Evolutionary conservation across 2,329 filamentous ascomycete genomes (phyloP).

Genomic region (Juglanconis oblonga): DNA sequence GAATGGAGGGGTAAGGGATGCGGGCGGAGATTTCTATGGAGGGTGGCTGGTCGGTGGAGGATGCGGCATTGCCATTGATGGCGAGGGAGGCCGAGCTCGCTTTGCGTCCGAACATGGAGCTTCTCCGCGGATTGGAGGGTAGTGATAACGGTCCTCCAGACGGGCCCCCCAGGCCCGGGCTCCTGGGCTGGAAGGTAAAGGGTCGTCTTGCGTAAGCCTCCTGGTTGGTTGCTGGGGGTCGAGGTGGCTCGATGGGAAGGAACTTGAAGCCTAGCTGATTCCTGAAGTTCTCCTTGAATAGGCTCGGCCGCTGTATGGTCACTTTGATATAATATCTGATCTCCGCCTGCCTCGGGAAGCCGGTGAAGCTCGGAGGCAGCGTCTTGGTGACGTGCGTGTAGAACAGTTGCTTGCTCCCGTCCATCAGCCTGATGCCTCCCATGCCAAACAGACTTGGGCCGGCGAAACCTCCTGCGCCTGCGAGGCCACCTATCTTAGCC

Average conservation of each 20-base stretch:
- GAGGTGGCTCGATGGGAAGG: constrained; percentile 86
- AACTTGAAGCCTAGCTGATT: constrained; percentile 72
- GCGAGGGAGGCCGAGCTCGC: constrained; percentile 1
- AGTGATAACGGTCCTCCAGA: constrained; percentile 20
- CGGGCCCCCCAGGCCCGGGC: constrained; percentile 25
- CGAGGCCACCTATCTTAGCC: constrained; percentile 51
- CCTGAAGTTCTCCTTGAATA: constrained; percentile 89
- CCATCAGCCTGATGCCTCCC: constrained; percentile 57
- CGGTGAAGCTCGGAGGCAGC: constrained; percentile 83
- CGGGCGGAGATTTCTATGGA: constrained; percentile 75
- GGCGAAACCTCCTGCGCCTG: constrained; percentile 50
- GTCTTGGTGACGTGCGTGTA: constrained; percentile 77
- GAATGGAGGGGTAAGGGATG: constrained; percentile 79
- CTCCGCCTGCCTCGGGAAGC: constrained; percentile 82
- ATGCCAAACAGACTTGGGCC: constrained; percentile 45
- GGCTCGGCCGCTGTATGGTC: constrained; percentile 83
- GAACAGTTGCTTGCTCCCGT: constrained; percentile 60
- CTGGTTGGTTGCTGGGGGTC: constrained; percentile 62
- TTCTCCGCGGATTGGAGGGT: constrained; percentile 50
- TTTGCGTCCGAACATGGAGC: constrained; percentile 29
- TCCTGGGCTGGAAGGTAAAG: constrained; percentile 52
- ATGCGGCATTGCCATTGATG: neutral
- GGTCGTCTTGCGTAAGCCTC: constrained; percentile 82
- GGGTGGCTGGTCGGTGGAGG: constrained; percentile 45
- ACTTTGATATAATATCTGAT: constrained; percentile 94